Conservation (phyloP, 169 alveolate genomes). For the Eimeria necatrix region DNA sequence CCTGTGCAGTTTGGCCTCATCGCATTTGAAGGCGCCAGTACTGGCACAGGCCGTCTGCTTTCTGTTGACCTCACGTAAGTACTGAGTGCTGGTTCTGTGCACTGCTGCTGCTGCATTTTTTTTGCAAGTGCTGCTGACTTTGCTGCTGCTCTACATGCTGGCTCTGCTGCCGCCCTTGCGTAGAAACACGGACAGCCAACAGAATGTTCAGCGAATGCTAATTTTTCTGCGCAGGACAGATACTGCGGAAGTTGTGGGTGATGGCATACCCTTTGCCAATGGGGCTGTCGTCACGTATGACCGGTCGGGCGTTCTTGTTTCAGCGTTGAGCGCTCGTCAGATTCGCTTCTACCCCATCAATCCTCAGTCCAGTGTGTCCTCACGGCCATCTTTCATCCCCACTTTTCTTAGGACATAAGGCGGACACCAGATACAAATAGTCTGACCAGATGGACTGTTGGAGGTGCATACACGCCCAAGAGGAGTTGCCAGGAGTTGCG, state of each 20-base stretch:
- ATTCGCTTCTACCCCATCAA: conserved; percentile 20
- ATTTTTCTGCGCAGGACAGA: conserved; percentile 1
- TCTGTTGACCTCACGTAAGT: conserved; percentile 44
- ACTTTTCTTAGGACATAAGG: too few relatives aligned
- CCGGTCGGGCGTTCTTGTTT: conserved; percentile 30
- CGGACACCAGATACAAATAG: too few relatives aligned
- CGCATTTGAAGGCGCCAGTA: conserved; percentile 14
- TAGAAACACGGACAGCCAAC: background rate
- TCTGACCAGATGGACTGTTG: too few relatives aligned
- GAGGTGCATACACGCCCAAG: too few relatives aligned
- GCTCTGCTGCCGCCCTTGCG: background rate
- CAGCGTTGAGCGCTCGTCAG: conserved; percentile 26
- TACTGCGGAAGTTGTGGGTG: conserved; percentile 43
- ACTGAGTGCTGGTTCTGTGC: background rate
- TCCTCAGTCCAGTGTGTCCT: background rate
- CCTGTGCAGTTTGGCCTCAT: conserved; percentile 52
- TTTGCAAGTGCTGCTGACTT: background rate
- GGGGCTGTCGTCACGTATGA: conserved; percentile 37
- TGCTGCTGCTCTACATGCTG: conserved; percentile 9
- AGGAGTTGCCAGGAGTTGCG: too few relatives aligned
- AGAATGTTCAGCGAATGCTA: background rate
- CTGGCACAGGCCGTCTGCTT: conserved; percentile 50
- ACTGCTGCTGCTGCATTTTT: background rate
- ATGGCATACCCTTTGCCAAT: conserved; percentile 41
- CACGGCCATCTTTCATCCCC: background rate